These are phyloP conservation scores for Neofusicoccum parvum DNA, from an alignment of 2,329 filamentous ascomycete species.

Conservation along the genomic window DNA sequence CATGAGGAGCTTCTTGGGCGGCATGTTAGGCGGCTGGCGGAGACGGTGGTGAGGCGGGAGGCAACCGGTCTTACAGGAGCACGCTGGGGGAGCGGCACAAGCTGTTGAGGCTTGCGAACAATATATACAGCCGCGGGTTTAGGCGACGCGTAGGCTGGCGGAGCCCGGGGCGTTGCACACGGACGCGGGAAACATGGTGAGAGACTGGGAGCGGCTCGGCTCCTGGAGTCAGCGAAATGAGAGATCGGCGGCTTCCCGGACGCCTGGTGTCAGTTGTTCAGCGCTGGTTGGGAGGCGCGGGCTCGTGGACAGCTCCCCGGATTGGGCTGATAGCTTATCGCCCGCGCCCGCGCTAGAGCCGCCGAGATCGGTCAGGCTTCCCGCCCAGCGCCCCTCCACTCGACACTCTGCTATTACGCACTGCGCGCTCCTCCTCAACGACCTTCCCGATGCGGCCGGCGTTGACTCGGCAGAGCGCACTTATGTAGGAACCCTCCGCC, in stretches of 20 bases:
- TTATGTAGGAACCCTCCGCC: background rate
- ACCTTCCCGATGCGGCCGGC: background rate
- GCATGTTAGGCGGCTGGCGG: slow-evolving; percentile 4
- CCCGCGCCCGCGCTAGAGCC: background rate
- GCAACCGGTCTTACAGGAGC: background rate
- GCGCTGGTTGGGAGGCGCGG: background rate
- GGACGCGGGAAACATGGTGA: background rate
- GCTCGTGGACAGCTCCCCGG: slow-evolving; percentile 4
- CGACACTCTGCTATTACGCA: background rate
- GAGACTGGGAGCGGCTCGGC: background rate
- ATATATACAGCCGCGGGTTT: background rate
- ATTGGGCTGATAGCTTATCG: slow-evolving; percentile 4
- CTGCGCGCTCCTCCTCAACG: background rate
- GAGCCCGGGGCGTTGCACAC: background rate
- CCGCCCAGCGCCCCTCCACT: background rate
- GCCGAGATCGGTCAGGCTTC: too few relatives aligned
- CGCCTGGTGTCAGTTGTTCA: background rate
- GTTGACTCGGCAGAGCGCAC: background rate
- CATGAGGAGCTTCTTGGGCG: slow-evolving; percentile 14
- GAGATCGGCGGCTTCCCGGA: background rate
- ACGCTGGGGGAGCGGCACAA: background rate
- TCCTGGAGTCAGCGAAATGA: slow-evolving; percentile 4
- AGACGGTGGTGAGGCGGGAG: background rate
- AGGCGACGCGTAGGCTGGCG: slow-evolving; percentile 4
- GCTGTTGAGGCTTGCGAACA: background rate